Conservation (phyloP, 2,329 filamentous ascomycete species). For the Trichoderma sp. region DNA sequence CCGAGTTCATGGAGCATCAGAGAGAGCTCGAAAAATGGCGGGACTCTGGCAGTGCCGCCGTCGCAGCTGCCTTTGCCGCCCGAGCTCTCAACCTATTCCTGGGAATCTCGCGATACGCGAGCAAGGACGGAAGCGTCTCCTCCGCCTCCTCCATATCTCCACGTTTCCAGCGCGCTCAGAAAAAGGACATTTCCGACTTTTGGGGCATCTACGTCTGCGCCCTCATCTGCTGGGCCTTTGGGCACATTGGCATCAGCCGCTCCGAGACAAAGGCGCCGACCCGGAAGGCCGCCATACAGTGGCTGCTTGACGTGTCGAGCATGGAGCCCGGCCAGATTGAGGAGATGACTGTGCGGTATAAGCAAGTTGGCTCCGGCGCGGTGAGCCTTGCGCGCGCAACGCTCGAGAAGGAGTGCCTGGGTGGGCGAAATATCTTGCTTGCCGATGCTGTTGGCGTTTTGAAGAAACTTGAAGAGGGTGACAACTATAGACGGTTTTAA, state of each 20-base stretch:
- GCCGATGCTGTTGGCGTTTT: constrained; percentile 57
- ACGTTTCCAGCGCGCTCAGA: constrained; percentile 27
- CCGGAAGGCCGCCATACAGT: constrained; percentile 37
- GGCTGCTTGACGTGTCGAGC: constrained; percentile 46
- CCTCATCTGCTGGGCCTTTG: constrained; percentile 62
- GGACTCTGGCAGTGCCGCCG: constrained; percentile 47
- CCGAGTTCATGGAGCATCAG: constrained; percentile 51
- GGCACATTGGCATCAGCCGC: constrained; percentile 37
- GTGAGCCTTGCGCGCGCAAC: constrained; percentile 51
- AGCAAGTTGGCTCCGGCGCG: constrained; percentile 47
- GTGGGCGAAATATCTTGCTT: constrained; percentile 51
- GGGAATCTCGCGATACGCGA: constrained; percentile 28
- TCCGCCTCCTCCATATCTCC: constrained; percentile 1
- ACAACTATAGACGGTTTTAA: constrained; percentile 41
- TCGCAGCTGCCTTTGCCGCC: constrained; percentile 54
- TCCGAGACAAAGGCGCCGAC: constrained; percentile 29
- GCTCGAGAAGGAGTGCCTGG: constrained; percentile 53
- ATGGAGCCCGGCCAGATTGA: constrained; percentile 44
- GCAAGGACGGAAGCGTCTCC: constrained; percentile 17
- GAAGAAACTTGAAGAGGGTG: constrained; percentile 51
- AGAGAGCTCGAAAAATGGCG: constrained; percentile 50
- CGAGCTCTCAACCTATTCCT: constrained; percentile 53
- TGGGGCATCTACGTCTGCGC: constrained; percentile 60
- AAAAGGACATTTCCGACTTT: constrained; percentile 51
- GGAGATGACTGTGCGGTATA: constrained; percentile 37